These are phyloP conservation scores for Phytophthora tentaculata DNA, from an alignment of 352 stramenopile species.

Conservation along the genomic window DNA sequence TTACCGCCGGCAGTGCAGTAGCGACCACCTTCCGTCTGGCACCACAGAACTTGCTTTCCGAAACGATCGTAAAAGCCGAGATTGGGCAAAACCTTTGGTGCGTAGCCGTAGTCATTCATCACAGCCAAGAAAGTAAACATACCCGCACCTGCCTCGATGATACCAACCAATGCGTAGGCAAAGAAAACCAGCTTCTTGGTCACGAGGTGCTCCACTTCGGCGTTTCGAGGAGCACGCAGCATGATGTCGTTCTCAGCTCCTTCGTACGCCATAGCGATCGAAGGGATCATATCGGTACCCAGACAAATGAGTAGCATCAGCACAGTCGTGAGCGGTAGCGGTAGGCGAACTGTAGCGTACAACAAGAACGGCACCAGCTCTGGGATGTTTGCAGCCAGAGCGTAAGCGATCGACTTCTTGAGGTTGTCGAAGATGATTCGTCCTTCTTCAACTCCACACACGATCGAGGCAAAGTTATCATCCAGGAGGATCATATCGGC, in stretches of 20 bases:
- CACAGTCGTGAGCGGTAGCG: slow-evolving; percentile 90
- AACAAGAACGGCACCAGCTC: slow-evolving; percentile 88
- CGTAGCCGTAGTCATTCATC: slow-evolving; percentile 91
- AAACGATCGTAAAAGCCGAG: slow-evolving; percentile 85
- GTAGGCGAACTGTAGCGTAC: slow-evolving; percentile 87
- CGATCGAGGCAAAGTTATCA: slow-evolving; percentile 98
- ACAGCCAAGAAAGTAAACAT: slow-evolving; percentile 92
- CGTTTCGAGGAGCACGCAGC: slow-evolving; percentile 80
- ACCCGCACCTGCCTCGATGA: slow-evolving; percentile 85
- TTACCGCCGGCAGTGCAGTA: slow-evolving; percentile 77
- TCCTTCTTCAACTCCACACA: slow-evolving; percentile 95
- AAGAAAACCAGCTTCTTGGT: slow-evolving; percentile 90
- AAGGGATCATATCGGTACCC: slow-evolving; percentile 93
- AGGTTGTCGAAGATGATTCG: slow-evolving; percentile 96
- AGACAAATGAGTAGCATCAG: slow-evolving; percentile 93
- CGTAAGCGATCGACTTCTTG: slow-evolving; percentile 95
- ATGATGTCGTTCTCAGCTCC: slow-evolving; percentile 89
- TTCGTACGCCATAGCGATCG: slow-evolving; percentile 95
- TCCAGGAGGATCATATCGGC: slow-evolving; percentile 97
- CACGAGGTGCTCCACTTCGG: slow-evolving; percentile 86
- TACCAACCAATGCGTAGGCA: slow-evolving; percentile 87
- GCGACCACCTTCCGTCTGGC: slow-evolving; percentile 60
- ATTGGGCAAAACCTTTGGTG: slow-evolving; percentile 79
- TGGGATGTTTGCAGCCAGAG: slow-evolving; percentile 92
- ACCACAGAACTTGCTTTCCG: slow-evolving; percentile 89